Percentiles rank a stretch among this genome's conserved stretches.
Evolutionary conservation across 176 grass and related monocot genomes (phyloP).

Genomic region (Pharus latifolius): DNA sequence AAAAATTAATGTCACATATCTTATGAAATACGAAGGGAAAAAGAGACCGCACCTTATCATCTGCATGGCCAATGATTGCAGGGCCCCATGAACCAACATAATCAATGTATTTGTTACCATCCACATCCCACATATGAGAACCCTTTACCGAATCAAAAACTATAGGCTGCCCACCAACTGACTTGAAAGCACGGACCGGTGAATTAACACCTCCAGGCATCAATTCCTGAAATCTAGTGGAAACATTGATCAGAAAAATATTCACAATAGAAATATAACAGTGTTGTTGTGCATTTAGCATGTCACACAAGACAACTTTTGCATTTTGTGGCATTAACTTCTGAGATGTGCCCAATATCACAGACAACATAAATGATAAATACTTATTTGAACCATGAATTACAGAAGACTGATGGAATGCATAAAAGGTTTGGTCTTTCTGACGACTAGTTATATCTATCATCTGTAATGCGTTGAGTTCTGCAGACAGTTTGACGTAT

Average conservation of each 20-base stretch:
- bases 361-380: neutral
- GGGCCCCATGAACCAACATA: constrained; percentile 99
- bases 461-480: too few relatives aligned
- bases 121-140: constrained; percentile 46
- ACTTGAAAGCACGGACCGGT: constrained; percentile 46
- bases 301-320: neutral
- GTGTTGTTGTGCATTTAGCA: neutral
- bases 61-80: constrained; percentile 70
- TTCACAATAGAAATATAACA: neutral
- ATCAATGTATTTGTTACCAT: constrained; percentile 91
- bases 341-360: neutral
- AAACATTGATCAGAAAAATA: constrained; percentile 16
- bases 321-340: too few relatives aligned
- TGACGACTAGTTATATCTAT: too few relatives aligned
- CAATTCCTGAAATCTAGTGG: constrained; percentile 31
- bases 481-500: too few relatives aligned
- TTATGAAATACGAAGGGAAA: neutral
- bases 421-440: too few relatives aligned
- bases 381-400: too few relatives aligned
- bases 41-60: constrained; percentile 28
- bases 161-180: constrained; percentile 47
- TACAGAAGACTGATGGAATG: neutral
- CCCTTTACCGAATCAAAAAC: constrained; percentile 64
- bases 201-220: constrained; percentile 49
- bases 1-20: neutral